Conservation (phyloP, 495 filamentous ascomycete genomes). For the Staphylotrichum tortipilum region DNA sequence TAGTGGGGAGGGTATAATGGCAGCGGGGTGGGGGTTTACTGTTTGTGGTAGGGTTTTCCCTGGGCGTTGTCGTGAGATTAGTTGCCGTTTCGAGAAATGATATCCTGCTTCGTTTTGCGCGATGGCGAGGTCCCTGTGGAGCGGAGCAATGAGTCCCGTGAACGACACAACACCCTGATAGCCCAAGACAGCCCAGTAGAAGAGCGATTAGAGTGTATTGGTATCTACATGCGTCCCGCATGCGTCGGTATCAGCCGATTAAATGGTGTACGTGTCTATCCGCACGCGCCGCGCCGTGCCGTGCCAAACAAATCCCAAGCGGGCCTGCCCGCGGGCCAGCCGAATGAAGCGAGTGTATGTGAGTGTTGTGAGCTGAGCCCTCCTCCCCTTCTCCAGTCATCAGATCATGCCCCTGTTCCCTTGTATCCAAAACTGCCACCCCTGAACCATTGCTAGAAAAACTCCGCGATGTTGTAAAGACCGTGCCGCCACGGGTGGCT, state of each 20-base stretch:
- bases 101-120: no score
- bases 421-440: background rate
- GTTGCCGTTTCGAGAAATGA: no score
- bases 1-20: no score
- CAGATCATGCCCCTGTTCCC: background rate
- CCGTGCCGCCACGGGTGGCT: background rate
- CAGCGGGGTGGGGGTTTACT: no score
- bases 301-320: background rate
- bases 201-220: background rate
- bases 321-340: constrained; percentile 2
- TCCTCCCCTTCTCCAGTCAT: no score
- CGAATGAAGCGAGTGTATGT: constrained; percentile 3
- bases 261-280: constrained; percentile 2
- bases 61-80: no score
- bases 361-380: constrained; percentile 3
- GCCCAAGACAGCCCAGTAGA: background rate
- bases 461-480: background rate
- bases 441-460: background rate
- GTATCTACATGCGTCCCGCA: background rate
- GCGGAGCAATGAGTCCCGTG: no score
- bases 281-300: background rate
- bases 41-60: no score
- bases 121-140: no score
- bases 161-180: no score
- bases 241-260: background rate